Evolutionary conservation across 1,284 basidiomycete genomes (phyloP).

Genomic region (Caloboletus firmus): DNA sequence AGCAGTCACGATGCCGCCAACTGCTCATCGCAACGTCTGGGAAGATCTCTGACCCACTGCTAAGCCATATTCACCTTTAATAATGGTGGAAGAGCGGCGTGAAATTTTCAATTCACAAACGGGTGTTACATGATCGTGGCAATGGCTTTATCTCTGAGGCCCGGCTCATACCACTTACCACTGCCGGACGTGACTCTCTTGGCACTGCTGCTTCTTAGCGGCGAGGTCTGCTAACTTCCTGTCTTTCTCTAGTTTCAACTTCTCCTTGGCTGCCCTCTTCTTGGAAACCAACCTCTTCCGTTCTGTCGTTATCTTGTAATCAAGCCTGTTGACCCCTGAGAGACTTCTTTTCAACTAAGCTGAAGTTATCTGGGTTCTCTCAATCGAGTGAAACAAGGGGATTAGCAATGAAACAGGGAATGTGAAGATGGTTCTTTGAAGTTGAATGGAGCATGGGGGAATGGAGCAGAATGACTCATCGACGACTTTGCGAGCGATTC

Average conservation of each 20-base stretch:
- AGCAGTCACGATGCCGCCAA: neutral
- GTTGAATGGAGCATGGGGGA: neutral
- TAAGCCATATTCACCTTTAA: neutral
- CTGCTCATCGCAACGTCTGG: neutral
- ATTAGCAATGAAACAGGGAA: neutral
- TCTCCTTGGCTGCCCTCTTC: neutral
- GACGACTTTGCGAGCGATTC: neutral
- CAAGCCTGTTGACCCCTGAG: neutral
- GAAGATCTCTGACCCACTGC: neutral
- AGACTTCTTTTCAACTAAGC: neutral
- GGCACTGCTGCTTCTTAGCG: neutral
- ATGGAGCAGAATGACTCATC: neutral
- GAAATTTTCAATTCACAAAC: neutral
- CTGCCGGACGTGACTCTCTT: neutral
- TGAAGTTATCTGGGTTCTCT: neutral
- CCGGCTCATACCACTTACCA: neutral
- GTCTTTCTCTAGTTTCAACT: neutral
- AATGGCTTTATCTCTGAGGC: neutral
- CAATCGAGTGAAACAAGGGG: slow-evolving; percentile 2
- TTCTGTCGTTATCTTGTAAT: neutral
- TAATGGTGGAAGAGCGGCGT: neutral
- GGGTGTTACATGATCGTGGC: neutral
- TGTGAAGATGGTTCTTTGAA: neutral
- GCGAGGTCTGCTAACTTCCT: too few relatives aligned
- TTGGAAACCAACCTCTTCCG: neutral